Evolutionary conservation across 1,284 basidiomycete genomes (phyloP).

Genomic region (Phellopilus nigrolimitatus): DNA sequence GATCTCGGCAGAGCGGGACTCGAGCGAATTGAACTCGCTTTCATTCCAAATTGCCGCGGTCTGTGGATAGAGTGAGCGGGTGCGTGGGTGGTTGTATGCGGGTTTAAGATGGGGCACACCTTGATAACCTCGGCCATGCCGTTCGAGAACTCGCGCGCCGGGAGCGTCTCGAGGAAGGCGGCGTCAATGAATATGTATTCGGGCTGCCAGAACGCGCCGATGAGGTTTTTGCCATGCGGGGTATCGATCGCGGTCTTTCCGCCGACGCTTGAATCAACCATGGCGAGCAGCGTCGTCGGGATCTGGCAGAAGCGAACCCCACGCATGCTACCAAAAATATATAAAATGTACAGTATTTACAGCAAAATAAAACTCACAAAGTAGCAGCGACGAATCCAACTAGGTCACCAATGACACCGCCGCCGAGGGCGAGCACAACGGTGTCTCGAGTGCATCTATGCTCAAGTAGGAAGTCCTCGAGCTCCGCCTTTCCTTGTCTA

Average conservation of each 20-base stretch:
- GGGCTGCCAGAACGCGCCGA: conserved; percentile 98
- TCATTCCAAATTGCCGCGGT: conserved; percentile 97
- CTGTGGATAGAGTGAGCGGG: conserved; percentile 37
- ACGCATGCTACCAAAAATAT: conserved; percentile 58
- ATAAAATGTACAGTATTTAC: background rate
- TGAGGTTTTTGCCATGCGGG: conserved; percentile 94
- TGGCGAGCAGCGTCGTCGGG: conserved; percentile 93
- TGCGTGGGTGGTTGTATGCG: conserved; percentile 8
- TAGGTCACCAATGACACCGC: conserved; percentile 95
- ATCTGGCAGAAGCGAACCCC: conserved; percentile 93
- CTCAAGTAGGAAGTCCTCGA: conserved; percentile 91
- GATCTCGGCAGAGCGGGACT: conserved; percentile 80
- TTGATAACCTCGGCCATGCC: conserved; percentile 99
- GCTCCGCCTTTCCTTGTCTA: conserved; percentile 85
- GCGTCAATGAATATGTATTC: conserved; percentile 97
- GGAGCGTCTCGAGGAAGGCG: conserved; percentile 92
- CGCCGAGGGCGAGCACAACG: conserved; percentile 90
- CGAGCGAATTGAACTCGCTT: conserved; percentile 78
- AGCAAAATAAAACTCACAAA: conserved; percentile 60
- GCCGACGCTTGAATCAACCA: conserved; percentile 98
- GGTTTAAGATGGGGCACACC: conserved; percentile 39
- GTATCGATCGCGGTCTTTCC: conserved; percentile 99
- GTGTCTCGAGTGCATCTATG: conserved; percentile 92
- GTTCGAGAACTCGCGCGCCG: conserved; percentile 91
- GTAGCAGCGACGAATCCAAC: conserved; percentile 97